A percentile compares a stretch with the other conserved stretches of the same genome.
These are phyloP conservation scores for Boletus coccyginus DNA, from an alignment of 768 basidiomycete genomes.

Conservation along the genomic window DNA sequence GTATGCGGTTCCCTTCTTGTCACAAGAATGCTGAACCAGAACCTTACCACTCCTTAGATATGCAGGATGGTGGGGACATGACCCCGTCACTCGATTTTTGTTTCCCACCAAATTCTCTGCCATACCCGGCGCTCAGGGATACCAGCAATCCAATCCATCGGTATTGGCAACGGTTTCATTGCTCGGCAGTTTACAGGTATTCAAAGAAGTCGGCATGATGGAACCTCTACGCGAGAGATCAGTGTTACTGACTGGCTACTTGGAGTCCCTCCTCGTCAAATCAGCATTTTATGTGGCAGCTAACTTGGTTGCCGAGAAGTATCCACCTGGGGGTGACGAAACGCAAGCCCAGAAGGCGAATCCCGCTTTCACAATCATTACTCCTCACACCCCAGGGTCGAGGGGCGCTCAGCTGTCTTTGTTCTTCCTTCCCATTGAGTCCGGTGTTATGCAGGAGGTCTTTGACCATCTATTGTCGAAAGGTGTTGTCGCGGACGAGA, in stretches of 20 bases:
- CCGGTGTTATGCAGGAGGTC: constrained; percentile 68
- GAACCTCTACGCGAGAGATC: constrained; percentile 65
- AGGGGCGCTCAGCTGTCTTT: constrained; percentile 90
- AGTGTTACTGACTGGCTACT: constrained; percentile 60
- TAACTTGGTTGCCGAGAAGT: constrained; percentile 30
- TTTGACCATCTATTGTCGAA: constrained; percentile 54
- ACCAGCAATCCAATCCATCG: constrained; percentile 94
- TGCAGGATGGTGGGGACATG: constrained; percentile 99
- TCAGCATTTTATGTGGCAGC: constrained; percentile 64
- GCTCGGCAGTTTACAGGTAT: constrained; percentile 77
- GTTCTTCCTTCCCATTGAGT: constrained; percentile 60
- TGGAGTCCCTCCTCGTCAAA: constrained; percentile 60
- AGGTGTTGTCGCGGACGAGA: constrained; percentile 91
- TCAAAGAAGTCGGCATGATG: constrained; percentile 79
- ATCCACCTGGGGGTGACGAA: constrained; percentile 23
- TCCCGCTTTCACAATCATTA: constrained; percentile 87
- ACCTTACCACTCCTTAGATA: constrained; percentile 47
- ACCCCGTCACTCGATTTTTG: constrained; percentile 78
- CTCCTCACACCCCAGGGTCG: constrained; percentile 61
- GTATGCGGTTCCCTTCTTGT: constrained; percentile 39
- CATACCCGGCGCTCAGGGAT: constrained; percentile 88
- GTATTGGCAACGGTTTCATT: constrained; percentile 77
- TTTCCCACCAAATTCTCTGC: constrained; percentile 87
- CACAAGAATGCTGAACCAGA: constrained; percentile 2
- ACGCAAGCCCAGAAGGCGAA: constrained; percentile 4